Conservation (phyloP, 2,329 filamentous ascomycete genomes). For the Cordyceps cicadae region DNA sequence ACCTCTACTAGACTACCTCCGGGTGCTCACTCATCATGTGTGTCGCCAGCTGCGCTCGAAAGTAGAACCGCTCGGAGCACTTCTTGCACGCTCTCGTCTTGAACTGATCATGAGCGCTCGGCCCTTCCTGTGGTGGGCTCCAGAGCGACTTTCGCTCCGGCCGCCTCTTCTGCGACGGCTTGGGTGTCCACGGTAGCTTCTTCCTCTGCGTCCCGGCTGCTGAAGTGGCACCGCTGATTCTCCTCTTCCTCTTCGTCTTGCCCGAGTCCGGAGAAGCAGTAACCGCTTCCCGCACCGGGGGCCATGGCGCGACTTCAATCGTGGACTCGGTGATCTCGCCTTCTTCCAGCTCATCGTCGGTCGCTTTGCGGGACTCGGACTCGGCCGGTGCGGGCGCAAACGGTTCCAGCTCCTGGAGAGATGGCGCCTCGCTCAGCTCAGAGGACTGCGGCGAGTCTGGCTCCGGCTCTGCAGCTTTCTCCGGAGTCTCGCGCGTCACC, state of each 20-base stretch:
- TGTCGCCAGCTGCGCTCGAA: background rate
- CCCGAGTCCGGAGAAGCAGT: background rate
- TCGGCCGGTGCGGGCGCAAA: background rate
- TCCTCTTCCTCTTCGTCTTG: background rate
- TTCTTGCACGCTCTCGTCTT: constrained; percentile 5
- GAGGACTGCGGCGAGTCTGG: constrained; percentile 3
- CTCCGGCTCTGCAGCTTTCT: background rate
- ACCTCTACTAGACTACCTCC: background rate
- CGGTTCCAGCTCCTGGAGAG: background rate
- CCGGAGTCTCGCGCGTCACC: background rate
- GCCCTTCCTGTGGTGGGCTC: background rate
- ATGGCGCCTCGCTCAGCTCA: background rate
- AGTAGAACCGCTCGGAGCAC: constrained; percentile 1
- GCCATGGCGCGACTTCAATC: background rate
- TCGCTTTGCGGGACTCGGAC: background rate
- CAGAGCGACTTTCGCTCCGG: background rate
- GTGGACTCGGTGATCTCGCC: constrained; percentile 1
- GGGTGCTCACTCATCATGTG: constrained; percentile 2
- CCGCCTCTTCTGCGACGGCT: background rate
- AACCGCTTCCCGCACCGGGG: background rate
- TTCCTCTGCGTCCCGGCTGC: background rate
- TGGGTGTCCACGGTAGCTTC: background rate
- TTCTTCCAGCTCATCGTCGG: background rate
- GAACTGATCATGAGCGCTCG: constrained; percentile 3
- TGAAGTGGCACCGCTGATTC: background rate